Evolutionary conservation across 2,329 filamentous ascomycete genomes (phyloP), one percentile per base, ranked within the genome.

Genomic region (Aspergillus transmontanensis): DNA sequence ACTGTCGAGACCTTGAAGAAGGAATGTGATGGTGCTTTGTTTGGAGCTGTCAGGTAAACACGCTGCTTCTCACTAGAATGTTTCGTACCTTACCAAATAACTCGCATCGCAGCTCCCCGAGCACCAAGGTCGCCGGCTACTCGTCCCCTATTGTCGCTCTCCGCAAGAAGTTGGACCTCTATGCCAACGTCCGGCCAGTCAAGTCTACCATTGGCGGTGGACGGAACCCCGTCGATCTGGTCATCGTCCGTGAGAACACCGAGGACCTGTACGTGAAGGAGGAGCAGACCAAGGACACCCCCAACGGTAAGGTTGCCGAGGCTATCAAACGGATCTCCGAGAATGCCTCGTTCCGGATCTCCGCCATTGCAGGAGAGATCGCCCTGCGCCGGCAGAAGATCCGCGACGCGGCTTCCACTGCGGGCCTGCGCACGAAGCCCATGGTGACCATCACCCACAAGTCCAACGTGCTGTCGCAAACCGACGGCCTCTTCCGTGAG

Each of bases 181-280:
- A 97, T 81, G 95, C 95, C 82, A 99, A 99, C 78, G 94, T 99
- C 57, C 91, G 95, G 43, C 94, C 94, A 59, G 95, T 98, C 78
- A 97, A 97, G 84, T 91, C 90, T 53, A 90, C 87, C 39, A 86
- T 87, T 60, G 79, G 78, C 32, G 75, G 77, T 45, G 76, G 77
- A 66, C 76, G 76, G 61, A 78, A 79, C 73, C 90, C 91, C 67
- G 93, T 97, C 75, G 95, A 99, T 82, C 90, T 99, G 79, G 95
- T 99, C 74, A 99, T 98, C 73, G 95, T 98, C 60, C 92, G 95
- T 69, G 95, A 99, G 82, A 99, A 99, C 84, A 99, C 95, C 36
- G 95, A 99, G 83, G 95, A 99, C 78, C 86, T 99, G 46, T 97
- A 97, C 81, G 94, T 99, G 72, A 98, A 98, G 84, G 91, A 98